Evolutionary conservation across 805 yeast species (phyloP).

Genomic region (Candida tammaniensis): DNA sequence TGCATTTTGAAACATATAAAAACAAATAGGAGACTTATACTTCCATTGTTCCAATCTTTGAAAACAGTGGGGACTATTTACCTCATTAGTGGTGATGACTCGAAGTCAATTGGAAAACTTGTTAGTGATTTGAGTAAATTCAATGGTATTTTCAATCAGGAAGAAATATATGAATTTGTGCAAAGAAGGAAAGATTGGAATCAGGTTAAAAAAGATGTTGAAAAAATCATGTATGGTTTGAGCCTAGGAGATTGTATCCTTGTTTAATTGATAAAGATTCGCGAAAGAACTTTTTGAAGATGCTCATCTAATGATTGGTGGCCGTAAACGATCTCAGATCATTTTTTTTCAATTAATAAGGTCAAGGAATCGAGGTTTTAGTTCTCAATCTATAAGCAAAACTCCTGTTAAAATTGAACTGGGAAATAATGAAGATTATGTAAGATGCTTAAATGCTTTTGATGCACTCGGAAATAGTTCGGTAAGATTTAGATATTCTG

Average conservation of each 20-base stretch:
- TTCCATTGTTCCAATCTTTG: conserved; percentile 74
- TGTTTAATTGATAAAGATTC: conserved; percentile 11
- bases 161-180: conserved; percentile 90
- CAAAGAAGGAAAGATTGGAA: conserved; percentile 88
- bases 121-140: conserved; percentile 82
- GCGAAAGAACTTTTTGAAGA: too few species aligned
- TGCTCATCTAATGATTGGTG: too few species aligned
- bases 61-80: conserved; percentile 84
- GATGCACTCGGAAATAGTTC: conserved; percentile 8
- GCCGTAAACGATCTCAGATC: too few species aligned
- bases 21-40: conserved; percentile 62
- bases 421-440: neutral
- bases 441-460: conserved; percentile 18
- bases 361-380: too few species aligned
- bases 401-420: too few species aligned
- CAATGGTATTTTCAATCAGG: conserved; percentile 86
- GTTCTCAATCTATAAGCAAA: too few species aligned
- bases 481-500: conserved; percentile 13
- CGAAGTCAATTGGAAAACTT: conserved; percentile 79
- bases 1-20: conserved; percentile 52
- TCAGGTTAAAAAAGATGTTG: conserved; percentile 71
- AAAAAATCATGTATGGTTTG: conserved; percentile 91
- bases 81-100: conserved; percentile 65
- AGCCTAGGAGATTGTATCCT: conserved; percentile 74
- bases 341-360: too few species aligned